Conservation (phyloP, 768 basidiomycete species). For the Termitomyces sp. region DNA sequence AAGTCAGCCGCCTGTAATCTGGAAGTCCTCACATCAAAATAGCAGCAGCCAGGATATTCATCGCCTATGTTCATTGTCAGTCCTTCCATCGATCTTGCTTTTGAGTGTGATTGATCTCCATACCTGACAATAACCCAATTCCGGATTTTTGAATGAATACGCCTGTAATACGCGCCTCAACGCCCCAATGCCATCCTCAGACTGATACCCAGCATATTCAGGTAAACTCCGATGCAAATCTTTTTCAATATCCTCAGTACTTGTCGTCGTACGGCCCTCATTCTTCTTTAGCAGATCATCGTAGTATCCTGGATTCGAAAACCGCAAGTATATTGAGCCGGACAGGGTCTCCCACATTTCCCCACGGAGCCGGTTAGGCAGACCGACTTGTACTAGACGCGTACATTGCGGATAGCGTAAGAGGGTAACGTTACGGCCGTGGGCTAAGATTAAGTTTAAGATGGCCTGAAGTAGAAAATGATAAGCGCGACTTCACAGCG, state of each 20-base stretch:
- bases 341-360: slow-evolving; percentile 99
- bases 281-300: slow-evolving; percentile 69
- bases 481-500: slow-evolving; percentile 42
- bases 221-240: slow-evolving; percentile 94
- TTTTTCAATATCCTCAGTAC: slow-evolving; percentile 98
- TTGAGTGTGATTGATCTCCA: slow-evolving; percentile 9
- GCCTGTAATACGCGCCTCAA: slow-evolving; percentile 90
- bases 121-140: slow-evolving; percentile 92
- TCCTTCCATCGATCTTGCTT: slow-evolving; percentile 1
- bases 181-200: slow-evolving; percentile 77
- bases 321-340: slow-evolving; percentile 89
- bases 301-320: slow-evolving; percentile 81
- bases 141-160: slow-evolving; percentile 93
- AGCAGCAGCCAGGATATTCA: slow-evolving; percentile 98
- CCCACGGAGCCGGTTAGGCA: slow-evolving; percentile 90
- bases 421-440: slow-evolving; percentile 93
- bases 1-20: not conserved
- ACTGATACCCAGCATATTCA: slow-evolving; percentile 95
- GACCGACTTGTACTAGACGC: slow-evolving; percentile 93
- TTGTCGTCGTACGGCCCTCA: slow-evolving; percentile 72
- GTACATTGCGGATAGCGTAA: slow-evolving; percentile 96
- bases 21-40: slow-evolving; percentile 70
- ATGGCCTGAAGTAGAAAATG: not conserved
- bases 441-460: slow-evolving; percentile 42
- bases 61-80: slow-evolving; percentile 50